These are phyloP conservation scores for Tetrahymena thermophila DNA, from an alignment of 73 alveolate genomes.

Conservation along the genomic window DNA sequence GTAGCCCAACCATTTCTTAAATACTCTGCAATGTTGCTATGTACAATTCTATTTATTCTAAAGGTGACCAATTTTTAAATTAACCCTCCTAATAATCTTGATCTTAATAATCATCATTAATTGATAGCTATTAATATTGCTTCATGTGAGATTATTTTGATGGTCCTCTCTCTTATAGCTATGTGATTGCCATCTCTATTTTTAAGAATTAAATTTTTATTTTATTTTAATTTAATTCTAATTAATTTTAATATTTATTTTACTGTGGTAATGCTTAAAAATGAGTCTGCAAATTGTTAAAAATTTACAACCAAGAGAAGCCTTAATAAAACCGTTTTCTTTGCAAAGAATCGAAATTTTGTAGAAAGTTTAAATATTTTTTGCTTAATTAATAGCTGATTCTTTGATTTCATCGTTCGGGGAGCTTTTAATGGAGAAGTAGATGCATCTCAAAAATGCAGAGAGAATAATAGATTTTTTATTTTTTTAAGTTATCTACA, in stretches of 20 bases:
- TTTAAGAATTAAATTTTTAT: not conserved
- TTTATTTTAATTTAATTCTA: not conserved
- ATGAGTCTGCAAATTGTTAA: not conserved
- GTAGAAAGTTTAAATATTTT: not conserved
- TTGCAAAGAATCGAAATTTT: not conserved
- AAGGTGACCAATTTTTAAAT: not conserved
- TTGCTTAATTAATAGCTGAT: not conserved
- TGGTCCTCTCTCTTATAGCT: not conserved
- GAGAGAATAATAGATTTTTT: not conserved
- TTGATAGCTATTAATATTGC: not conserved
- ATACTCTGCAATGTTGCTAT: not conserved
- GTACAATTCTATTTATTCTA: not conserved
- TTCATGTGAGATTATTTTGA: not conserved
- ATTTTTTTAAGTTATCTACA: not conserved
- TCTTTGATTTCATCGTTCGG: not conserved
- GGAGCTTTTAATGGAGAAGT: not conserved
- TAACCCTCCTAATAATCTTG: not conserved
- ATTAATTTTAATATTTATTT: not conserved
- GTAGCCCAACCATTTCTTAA: not conserved
- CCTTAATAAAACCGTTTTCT: not conserved
- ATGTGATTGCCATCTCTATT: not conserved
- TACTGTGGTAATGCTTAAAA: not conserved
- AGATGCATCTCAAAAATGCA: not conserved
- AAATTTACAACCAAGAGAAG: not conserved
- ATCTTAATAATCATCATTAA: not conserved